Evolutionary conservation across 495 filamentous ascomycete genomes (phyloP).

Genomic region (Chaetomidium leptoderma): DNA sequence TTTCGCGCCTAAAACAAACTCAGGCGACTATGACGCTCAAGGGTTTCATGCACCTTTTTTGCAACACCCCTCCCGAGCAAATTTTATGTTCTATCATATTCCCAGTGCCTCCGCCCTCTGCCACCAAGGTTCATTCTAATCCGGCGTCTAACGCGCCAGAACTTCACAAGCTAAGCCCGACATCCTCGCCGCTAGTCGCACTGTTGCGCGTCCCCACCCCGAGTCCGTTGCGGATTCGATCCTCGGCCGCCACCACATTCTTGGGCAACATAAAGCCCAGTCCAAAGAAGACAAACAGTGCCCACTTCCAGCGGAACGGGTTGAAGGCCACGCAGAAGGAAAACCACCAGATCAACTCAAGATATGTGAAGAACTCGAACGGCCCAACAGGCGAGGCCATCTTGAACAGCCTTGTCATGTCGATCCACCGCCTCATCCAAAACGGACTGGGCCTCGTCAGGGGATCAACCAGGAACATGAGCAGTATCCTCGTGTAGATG

Average conservation of each 20-base stretch:
- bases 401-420: slow-evolving; percentile 76
- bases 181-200: slow-evolving; percentile 12
- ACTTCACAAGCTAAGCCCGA: slow-evolving; percentile 23
- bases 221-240: slow-evolving; percentile 48
- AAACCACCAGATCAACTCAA: slow-evolving; percentile 82
- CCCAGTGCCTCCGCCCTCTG: neutral
- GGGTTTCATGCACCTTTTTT: no score
- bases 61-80: neutral
- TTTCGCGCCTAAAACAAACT: neutral
- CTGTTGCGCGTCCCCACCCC: slow-evolving; percentile 18
- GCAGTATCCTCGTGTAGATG: slow-evolving; percentile 77
- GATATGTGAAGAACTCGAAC: slow-evolving; percentile 86
- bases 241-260: slow-evolving; percentile 61
- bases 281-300: slow-evolving; percentile 73
- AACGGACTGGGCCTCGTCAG: slow-evolving; percentile 63
- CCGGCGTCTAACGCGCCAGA: neutral
- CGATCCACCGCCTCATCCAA: slow-evolving; percentile 83
- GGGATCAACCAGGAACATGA: slow-evolving; percentile 82
- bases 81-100: no score
- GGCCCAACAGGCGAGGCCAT: slow-evolving; percentile 60
- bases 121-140: neutral
- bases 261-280: slow-evolving; percentile 62
- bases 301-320: slow-evolving; percentile 82
- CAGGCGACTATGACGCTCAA: no score
- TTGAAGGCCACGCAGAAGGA: slow-evolving; percentile 72